Conservation (phyloP, 192 early-diverging fungal genomes). For the Gaertneriomyces sp. region DNA sequence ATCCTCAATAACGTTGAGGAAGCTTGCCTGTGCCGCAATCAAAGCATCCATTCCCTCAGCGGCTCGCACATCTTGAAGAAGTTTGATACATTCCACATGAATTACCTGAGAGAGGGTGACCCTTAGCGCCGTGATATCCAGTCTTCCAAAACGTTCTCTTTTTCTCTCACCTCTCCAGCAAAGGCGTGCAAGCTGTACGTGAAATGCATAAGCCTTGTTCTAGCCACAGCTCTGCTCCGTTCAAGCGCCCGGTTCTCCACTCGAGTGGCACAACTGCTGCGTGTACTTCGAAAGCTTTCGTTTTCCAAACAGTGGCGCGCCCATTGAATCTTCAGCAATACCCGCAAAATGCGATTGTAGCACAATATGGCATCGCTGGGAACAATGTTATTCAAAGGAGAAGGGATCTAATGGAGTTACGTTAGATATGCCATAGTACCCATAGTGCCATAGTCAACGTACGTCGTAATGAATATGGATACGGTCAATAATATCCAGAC, state of each 20-base stretch:
- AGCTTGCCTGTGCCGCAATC: slow-evolving; percentile 11
- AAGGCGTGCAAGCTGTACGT: slow-evolving; percentile 15
- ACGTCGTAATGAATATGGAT: not conserved
- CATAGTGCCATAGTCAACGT: not conserved
- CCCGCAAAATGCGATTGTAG: slow-evolving; percentile 8
- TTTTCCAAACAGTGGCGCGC: slow-evolving; percentile 1
- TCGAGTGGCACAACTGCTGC: not conserved
- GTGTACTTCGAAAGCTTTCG: slow-evolving; percentile 5
- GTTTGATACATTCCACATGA: slow-evolving; percentile 14
- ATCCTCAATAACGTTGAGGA: slow-evolving; percentile 8
- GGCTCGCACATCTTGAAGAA: not conserved
- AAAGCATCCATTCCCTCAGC: slow-evolving; percentile 22
- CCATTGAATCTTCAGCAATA: slow-evolving; percentile 15
- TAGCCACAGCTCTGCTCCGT: not conserved
- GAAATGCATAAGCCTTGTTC: slow-evolving; percentile 14
- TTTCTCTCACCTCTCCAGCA: slow-evolving; percentile 12
- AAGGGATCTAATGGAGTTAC: not conserved
- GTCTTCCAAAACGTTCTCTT: too few species aligned
- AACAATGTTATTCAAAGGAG: slow-evolving; percentile 3
- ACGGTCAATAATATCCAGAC: not conserved
- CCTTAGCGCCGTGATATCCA: too few species aligned
- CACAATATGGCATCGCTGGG: not conserved
- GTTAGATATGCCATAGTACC: not conserved
- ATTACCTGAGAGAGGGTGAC: slow-evolving; percentile 7
- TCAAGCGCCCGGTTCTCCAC: not conserved